These are phyloP conservation scores for Aspergillus pseudotamarii DNA, from an alignment of 2,329 filamentous ascomycete species.

Conservation along the genomic window DNA sequence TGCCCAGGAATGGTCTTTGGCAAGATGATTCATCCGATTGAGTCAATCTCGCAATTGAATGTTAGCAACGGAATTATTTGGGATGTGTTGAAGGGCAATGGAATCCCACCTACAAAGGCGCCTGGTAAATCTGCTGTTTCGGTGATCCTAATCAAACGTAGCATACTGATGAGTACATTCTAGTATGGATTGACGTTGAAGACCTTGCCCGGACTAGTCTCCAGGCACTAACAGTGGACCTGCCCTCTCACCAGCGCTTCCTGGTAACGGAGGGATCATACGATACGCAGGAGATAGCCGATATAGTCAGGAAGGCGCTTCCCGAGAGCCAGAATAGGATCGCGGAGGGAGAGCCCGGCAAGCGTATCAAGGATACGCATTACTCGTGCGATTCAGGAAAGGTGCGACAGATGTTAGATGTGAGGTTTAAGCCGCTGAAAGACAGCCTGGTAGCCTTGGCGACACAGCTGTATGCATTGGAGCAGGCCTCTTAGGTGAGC, in stretches of 20 bases:
- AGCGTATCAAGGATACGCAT: slow-evolving; percentile 27
- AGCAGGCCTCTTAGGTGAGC: background rate
- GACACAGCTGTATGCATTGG: slow-evolving; percentile 24
- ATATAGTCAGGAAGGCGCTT: slow-evolving; percentile 23
- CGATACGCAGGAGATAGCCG: slow-evolving; percentile 34
- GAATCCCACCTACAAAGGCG: slow-evolving; percentile 28
- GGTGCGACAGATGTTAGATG: slow-evolving; percentile 49
- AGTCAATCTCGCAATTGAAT: slow-evolving; percentile 26
- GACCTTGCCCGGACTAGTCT: slow-evolving; percentile 23
- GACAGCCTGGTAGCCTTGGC: slow-evolving; percentile 26
- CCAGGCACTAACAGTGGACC: slow-evolving; percentile 19
- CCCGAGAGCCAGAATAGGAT: slow-evolving; percentile 17
- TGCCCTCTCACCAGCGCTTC: slow-evolving; percentile 24
- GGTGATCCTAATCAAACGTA: too few relatives aligned
- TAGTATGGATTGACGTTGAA: slow-evolving; percentile 28
- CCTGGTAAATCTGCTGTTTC: slow-evolving; percentile 18
- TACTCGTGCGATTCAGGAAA: slow-evolving; percentile 54
- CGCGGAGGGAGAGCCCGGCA: slow-evolving; percentile 28
- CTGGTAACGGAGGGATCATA: slow-evolving; percentile 31
- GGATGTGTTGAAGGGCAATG: slow-evolving; percentile 26
- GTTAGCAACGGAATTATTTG: slow-evolving; percentile 34
- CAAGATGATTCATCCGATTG: slow-evolving; percentile 25
- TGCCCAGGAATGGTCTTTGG: slow-evolving; percentile 35
- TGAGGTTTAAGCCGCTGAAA: slow-evolving; percentile 32
- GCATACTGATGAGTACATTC: background rate